phyloP scores from a whole-genome alignment of 1,284 basidiomycete genomes.

The Tetrapyrgos nigripes region DNA sequence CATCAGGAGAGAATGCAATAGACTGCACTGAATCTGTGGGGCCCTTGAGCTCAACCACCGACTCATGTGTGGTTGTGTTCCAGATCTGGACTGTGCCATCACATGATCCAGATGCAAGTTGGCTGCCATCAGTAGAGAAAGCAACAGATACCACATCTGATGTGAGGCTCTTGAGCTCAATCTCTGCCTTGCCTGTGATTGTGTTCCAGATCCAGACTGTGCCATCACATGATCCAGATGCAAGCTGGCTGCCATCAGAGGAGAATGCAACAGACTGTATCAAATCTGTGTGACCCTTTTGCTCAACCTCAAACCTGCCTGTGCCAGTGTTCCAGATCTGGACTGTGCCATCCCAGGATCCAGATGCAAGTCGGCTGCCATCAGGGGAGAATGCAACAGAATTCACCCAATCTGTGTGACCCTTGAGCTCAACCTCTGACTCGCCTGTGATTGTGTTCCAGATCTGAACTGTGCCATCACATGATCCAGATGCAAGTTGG shows the following conservation, averaged over 20 bases:
- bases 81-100: constrained; percentile 7
- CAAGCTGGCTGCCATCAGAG: constrained; percentile 21
- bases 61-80: not conserved
- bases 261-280: constrained; percentile 17
- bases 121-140: constrained; percentile 1
- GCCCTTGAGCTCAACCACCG: not conserved
- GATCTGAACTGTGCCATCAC: not conserved
- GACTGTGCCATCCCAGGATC: constrained; percentile 17
- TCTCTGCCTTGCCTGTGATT: constrained; percentile 13
- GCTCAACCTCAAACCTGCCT: constrained; percentile 6
- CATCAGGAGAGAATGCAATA: constrained; percentile 3
- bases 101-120: constrained; percentile 5
- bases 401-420: constrained; percentile 9
- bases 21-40: not conserved
- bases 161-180: not conserved
- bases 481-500: not conserved
- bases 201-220: constrained; percentile 29
- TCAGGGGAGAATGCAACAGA: constrained; percentile 22
- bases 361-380: constrained; percentile 19
- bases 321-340: constrained; percentile 22
- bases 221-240: constrained; percentile 24
- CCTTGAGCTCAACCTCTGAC: not conserved
- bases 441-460: constrained; percentile 1
- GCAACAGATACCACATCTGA: constrained; percentile 1
- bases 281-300: constrained; percentile 13